Evolutionary conservation across 2,329 filamentous ascomycete genomes (phyloP).

Genomic region (Aspergillus aculeatus): DNA sequence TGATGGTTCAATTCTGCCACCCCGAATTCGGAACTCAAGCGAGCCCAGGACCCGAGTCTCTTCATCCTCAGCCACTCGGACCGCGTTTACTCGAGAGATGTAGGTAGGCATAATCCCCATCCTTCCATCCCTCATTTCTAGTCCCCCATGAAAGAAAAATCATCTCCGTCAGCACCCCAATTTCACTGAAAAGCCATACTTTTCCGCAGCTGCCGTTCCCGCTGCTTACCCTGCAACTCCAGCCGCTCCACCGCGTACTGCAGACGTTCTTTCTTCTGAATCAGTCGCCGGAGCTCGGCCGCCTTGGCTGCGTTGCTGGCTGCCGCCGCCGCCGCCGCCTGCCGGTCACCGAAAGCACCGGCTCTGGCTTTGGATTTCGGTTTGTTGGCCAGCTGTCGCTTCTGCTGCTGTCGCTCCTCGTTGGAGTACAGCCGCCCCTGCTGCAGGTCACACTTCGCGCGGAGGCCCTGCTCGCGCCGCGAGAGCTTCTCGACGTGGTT

Average conservation of each 20-base stretch:
- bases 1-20: neutral
- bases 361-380: constrained; percentile 9
- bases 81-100: neutral
- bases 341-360: constrained; percentile 24
- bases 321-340: constrained; percentile 22
- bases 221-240: constrained; percentile 80
- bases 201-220: constrained; percentile 69
- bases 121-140: neutral
- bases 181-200: constrained; percentile 60
- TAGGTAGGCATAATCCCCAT: too few relatives aligned
- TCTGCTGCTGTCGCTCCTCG: constrained; percentile 31
- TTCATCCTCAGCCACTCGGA: too few relatives aligned
- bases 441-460: constrained; percentile 78
- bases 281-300: constrained; percentile 64
- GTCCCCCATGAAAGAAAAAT: neutral
- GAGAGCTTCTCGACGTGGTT: constrained; percentile 79
- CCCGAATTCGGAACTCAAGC: neutral
- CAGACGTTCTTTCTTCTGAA: constrained; percentile 79
- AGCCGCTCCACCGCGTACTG: constrained; percentile 84
- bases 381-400: neutral
- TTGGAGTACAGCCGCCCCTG: constrained; percentile 64
- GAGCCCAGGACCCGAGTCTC: neutral
- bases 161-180: neutral
- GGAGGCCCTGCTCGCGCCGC: constrained; percentile 77
- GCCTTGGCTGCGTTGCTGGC: constrained; percentile 44